phyloP scores from a whole-genome alignment of 139 green algal species.

The Pleodorina starrii region DNA sequence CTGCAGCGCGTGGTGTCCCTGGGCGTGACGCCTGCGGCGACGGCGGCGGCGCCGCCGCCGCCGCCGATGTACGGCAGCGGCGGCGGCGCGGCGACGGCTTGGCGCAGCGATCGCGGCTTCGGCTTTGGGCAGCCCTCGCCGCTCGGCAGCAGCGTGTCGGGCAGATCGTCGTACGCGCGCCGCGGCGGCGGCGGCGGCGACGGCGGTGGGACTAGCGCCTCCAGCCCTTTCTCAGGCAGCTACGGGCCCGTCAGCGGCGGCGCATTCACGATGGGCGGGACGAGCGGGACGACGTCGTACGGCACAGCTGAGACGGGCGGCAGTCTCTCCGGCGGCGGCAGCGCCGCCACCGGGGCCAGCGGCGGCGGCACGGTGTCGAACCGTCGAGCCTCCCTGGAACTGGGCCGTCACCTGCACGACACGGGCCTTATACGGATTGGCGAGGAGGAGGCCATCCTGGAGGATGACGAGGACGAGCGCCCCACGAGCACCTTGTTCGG shows the following conservation, averaged over 20 bases:
- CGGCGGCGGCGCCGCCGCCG: too few species aligned
- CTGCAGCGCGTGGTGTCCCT: neutral
- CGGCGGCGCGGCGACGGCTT: neutral
- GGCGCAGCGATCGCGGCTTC: neutral
- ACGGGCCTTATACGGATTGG: conserved; percentile 37
- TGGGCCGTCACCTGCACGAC: conserved; percentile 38
- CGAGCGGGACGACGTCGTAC: neutral
- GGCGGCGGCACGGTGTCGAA: neutral
- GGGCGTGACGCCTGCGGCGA: neutral
- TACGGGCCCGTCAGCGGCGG: neutral
- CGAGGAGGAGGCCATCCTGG: conserved; percentile 2
- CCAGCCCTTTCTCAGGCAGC: neutral
- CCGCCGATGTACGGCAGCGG: too few species aligned
- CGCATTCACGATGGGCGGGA: neutral
- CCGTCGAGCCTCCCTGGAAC: conserved; percentile 14
- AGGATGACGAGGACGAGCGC: neutral
- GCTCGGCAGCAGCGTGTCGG: neutral
- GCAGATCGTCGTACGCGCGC: neutral
- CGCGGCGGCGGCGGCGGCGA: neutral
- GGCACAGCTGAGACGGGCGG: neutral
- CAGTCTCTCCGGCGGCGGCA: neutral
- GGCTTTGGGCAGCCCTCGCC: neutral
- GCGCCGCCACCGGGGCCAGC: neutral
- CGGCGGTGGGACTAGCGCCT: neutral
- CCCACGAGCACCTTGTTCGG: neutral